These are phyloP conservation scores for Phytophthora pistaciae DNA, from an alignment of 352 stramenopile genomes.

Conservation along the genomic window DNA sequence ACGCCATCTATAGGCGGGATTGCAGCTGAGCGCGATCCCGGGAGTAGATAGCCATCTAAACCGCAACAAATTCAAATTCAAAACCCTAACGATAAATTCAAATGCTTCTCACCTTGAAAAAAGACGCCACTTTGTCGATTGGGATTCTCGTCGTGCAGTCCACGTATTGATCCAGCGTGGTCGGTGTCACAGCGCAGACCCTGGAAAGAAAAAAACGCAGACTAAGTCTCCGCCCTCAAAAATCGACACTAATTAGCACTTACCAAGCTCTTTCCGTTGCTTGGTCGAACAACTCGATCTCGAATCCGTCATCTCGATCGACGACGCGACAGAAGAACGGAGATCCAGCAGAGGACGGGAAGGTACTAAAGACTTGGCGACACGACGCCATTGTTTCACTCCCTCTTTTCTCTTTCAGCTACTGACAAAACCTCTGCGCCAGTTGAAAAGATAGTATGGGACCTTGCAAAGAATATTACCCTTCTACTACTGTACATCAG, in stretches of 20 bases:
- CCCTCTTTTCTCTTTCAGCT: background rate
- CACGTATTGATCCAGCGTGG: background rate
- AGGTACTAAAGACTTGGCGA: constrained; percentile 6
- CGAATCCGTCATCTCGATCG: constrained; percentile 6
- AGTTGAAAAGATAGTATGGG: background rate
- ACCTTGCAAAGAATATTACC: background rate
- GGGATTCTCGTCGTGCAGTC: constrained; percentile 11
- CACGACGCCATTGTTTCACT: constrained; percentile 8
- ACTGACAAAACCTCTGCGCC: background rate
- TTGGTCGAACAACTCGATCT: constrained; percentile 18
- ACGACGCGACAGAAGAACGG: constrained; percentile 14
- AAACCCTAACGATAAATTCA: background rate
- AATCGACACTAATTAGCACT: background rate
- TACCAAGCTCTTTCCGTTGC: constrained; percentile 8
- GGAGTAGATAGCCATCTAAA: no score
- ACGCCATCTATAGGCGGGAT: no score
- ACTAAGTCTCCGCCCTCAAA: background rate
- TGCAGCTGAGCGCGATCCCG: no score
- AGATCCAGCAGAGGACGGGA: background rate
- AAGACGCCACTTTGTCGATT: constrained; percentile 10
- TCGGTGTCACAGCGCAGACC: constrained; percentile 3
- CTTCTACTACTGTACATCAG: background rate
- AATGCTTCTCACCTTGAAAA: constrained; percentile 8
- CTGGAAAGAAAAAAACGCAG: background rate
- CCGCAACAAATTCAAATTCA: no score